These are phyloP conservation scores for Fraxinus velutina DNA, from an alignment of 305 asterid species.

Conservation along the genomic window DNA sequence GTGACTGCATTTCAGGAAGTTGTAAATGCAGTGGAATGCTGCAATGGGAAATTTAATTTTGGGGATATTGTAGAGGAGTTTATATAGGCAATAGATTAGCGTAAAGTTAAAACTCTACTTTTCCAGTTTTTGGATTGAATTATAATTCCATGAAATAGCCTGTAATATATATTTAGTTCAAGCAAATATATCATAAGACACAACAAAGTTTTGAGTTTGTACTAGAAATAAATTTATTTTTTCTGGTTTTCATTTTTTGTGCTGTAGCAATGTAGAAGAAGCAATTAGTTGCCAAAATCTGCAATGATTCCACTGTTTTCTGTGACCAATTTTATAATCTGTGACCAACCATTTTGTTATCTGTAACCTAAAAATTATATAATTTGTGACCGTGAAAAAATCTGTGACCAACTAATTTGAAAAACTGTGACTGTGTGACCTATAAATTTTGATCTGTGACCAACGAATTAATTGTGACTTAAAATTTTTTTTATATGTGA, in stretches of 20 bases:
- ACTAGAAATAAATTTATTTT: background rate
- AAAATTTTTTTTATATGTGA: too few relatives aligned
- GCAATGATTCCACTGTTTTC: background rate
- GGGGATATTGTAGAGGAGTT: constrained; percentile 39
- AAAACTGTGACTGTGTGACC: too few relatives aligned
- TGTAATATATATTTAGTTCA: background rate
- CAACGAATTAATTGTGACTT: too few relatives aligned
- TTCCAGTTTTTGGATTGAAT: background rate
- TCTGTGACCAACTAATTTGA: too few relatives aligned
- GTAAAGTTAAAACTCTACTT: background rate
- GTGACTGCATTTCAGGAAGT: constrained; percentile 41
- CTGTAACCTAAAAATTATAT: too few relatives aligned
- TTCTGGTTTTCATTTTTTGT: background rate
- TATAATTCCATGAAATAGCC: background rate
- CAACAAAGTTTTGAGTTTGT: background rate
- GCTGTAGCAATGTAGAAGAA: background rate
- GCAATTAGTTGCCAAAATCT: background rate
- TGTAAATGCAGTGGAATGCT: constrained; percentile 38
- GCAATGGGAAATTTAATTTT: constrained; percentile 42
- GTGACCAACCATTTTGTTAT: too few relatives aligned
- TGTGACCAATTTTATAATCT: too few relatives aligned
- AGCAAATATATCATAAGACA: background rate
- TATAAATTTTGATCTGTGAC: too few relatives aligned
- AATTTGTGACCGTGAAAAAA: too few relatives aligned
- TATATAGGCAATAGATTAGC: constrained; percentile 4